These are phyloP conservation scores for Aurinia saxatilis DNA, from an alignment of 345 rosid species.

Conservation along the genomic window DNA sequence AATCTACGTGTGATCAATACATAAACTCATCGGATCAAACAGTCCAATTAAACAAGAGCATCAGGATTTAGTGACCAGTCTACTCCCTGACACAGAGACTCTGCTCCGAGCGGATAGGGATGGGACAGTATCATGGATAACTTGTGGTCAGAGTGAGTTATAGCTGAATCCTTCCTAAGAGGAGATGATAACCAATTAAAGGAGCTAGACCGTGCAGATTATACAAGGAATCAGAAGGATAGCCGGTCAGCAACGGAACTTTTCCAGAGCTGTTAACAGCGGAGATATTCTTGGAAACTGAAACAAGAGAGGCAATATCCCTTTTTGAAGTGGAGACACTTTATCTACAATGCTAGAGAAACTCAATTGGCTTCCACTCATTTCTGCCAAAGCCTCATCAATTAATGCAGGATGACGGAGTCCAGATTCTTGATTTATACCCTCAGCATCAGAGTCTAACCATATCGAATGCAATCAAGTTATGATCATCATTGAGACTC, in stretches of 20 bases:
- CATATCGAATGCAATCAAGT: conserved; percentile 50
- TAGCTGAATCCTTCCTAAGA: conserved; percentile 38
- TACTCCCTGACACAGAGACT: conserved; percentile 35
- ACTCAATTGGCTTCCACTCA: conserved; percentile 49
- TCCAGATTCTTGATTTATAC: conserved; percentile 42
- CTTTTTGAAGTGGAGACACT: conserved; percentile 82
- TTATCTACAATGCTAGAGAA: no score
- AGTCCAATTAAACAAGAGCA: no score
- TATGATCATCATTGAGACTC: no score
- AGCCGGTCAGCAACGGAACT: conserved; percentile 33
- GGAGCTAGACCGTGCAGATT: conserved; percentile 46
- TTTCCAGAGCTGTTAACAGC: conserved; percentile 7
- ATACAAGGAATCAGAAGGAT: conserved; percentile 53
- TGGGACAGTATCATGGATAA: conserved; percentile 58
- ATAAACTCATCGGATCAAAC: no score
- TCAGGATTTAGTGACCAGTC: conserved; percentile 42
- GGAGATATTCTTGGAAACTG: conserved; percentile 10
- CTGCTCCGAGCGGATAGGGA: conserved; percentile 38
- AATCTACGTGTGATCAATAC: no score
- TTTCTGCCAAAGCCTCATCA: conserved; percentile 47
- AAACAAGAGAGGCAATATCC: conserved; percentile 43
- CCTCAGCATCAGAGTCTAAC: conserved; percentile 43
- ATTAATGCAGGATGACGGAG: conserved; percentile 47
- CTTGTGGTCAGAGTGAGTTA: conserved; percentile 78
- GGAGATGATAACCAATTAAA: conserved; percentile 43